Base-by-base conservation (phyloP, 495 filamentous ascomycete genomes). In the Parathielavia hyrcaniae region DNA sequence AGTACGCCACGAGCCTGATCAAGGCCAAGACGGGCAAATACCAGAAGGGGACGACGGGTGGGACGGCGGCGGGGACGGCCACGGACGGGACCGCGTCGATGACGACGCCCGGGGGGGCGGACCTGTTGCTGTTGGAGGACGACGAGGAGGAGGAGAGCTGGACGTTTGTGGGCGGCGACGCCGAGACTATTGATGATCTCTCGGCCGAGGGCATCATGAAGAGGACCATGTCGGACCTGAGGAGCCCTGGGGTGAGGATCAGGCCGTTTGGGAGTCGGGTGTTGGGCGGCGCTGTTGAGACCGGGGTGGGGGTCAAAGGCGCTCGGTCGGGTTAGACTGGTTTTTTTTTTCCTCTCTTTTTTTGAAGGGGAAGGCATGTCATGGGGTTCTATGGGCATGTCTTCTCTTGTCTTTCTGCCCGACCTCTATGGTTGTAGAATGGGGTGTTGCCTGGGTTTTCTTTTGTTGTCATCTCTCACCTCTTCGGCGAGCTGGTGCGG, bases 1-100 rank as follows among this genome's bases (percentile, higher is more conserved):
- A 97, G 67, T 97, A 97, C 59, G 95, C 93, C n/a, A 88, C 84
- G 69, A 86, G 86, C 19, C 76, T 97, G 52, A 87, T 95, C 71
- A 88, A 86, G 69, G 67, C 74, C 48, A 77, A 78, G 56, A 53
- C 69, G 34, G 76, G 77, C 57, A 78, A 75, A 69, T 73, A 75
- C 50, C 64, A 61, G 73, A 79, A 47, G 80, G 86, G 62, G 2
- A 5, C 38, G 23, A 38, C 53, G 2, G 19, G 50, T 0, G 54
- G 30, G 14, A 7, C 41, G 8, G 17, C 41, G 7, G 44, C 44
- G 10, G 34, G 41, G n/a, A 34, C 34, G 10, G 35, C 26, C 35
- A 35, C 44, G 14, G 38, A 53, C 39, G 51, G 40, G 2, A 5
- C 39, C 22, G 57, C 50, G 34, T 35, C 14, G 51, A 64, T 23